phyloP scores from a whole-genome alignment of 441 rosid genomes.

The Jatropha multifida region DNA sequence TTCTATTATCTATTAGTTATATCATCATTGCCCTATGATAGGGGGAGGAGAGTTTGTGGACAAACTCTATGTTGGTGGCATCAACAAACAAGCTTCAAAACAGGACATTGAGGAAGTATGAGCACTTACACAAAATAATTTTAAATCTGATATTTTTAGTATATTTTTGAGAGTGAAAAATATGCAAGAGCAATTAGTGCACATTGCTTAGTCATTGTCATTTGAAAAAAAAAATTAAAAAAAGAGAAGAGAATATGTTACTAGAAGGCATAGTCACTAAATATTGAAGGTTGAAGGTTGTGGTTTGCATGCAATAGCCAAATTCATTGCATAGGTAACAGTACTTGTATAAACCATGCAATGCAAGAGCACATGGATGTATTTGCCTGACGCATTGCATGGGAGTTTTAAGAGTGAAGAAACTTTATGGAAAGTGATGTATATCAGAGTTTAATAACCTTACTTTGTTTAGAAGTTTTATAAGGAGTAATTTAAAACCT shows the following conservation, averaged over 20 bases:
- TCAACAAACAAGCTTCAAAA: conserved; percentile 65
- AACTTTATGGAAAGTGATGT: no score
- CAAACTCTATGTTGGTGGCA: conserved; percentile 73
- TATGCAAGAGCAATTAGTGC: neutral
- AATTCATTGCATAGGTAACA: neutral
- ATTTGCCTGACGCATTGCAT: neutral
- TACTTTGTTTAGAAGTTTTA: no score
- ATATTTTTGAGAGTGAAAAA: neutral
- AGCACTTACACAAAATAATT: conserved; percentile 5
- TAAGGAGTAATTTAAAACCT: no score
- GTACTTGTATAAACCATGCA: neutral
- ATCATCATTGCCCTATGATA: conserved; percentile 24
- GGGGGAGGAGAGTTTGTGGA: conserved; percentile 53
- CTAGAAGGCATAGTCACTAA: neutral
- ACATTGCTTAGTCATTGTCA: neutral
- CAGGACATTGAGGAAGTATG: conserved; percentile 75
- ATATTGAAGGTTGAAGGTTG: neutral
- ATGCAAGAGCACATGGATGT: neutral
- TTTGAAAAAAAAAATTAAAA: neutral
- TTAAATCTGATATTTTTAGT: conserved; percentile 5
- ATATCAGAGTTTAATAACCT: no score
- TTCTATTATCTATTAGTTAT: conserved; percentile 12
- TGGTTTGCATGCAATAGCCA: neutral
- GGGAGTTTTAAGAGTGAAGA: no score
- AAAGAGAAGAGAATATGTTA: neutral